Conservation (phyloP, 495 filamentous ascomycete species). For the Xylaria nigripes region DNA sequence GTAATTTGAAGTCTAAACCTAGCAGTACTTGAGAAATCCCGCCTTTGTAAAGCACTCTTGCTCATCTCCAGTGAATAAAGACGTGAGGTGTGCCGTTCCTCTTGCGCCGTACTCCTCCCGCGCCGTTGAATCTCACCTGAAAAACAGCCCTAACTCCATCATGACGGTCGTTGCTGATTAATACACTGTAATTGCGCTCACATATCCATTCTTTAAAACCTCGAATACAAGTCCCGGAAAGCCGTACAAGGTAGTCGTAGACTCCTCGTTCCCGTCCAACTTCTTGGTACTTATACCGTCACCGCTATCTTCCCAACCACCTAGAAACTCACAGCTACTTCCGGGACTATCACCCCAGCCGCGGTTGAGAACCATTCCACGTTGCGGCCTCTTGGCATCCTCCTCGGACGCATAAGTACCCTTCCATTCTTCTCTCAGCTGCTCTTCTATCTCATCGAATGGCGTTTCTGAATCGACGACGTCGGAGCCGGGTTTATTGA, state of each 20-base stretch:
- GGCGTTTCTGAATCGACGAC: constrained; percentile 64
- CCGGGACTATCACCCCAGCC: constrained; percentile 89
- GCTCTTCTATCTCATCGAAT: constrained; percentile 59
- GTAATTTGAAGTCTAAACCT: background rate
- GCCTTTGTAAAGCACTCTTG: background rate
- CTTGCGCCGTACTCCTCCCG: background rate
- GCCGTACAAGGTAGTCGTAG: constrained; percentile 82
- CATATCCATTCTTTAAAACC: constrained; percentile 84
- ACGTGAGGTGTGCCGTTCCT: background rate
- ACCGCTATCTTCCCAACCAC: constrained; percentile 77
- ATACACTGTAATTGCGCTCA: constrained; percentile 85
- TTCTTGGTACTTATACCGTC: constrained; percentile 33
- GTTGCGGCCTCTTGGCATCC: constrained; percentile 55
- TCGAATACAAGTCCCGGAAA: constrained; percentile 94
- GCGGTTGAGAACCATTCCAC: constrained; percentile 80
- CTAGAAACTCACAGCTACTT: constrained; percentile 80
- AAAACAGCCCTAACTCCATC: background rate
- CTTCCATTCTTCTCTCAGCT: constrained; percentile 66
- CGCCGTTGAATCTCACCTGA: background rate
- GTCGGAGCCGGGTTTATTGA: constrained; percentile 24
- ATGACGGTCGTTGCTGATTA: constrained; percentile 24
- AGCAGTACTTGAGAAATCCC: background rate
- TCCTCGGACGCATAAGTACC: constrained; percentile 51
- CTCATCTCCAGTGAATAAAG: background rate
- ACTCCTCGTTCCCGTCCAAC: constrained; percentile 50